Base-by-base conservation (phyloP, 306 rosid species). In the Coriaria nepalensis region DNA sequence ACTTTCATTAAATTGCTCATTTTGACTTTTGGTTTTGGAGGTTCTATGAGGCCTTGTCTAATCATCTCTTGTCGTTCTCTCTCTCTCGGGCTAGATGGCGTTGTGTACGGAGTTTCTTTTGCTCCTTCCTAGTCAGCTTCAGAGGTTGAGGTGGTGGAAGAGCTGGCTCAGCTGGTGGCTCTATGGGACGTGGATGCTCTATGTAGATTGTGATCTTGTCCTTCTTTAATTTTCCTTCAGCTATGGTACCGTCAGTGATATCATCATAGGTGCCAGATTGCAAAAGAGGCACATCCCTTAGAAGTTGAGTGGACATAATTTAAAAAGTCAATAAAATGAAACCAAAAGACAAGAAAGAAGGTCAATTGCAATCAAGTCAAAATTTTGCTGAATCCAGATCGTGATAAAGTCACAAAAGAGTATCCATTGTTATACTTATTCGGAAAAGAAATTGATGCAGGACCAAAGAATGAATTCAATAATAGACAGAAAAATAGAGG, bases 81-180 rank as follows among this genome's bases (percentile, higher is more conserved):
- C 82, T 88, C 95, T 68, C 83, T 81, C n/a, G n/a, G 4, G 83
- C 95, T 57, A 88, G 62, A 34, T 95, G 95, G 29, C 82, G 71
- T 58, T 88, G 97, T 36, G 97, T 88, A 4, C 97, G 79, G 40
- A 88, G 84, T 70, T 88, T 88, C 71, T 88, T 88, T 81, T 81
- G 97, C 52, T 88, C 97, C 57, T 81, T 83, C 79, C 81, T 81
- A 13, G 97, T 88, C 57, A 88, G 71, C 76, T 88, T 88, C 55
- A 88, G 74, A 2, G 97, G 97, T 66, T 88, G 95, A 59, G 95
- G 97, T n/a, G 97, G 97, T 15, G 97, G 97, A 29, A 90, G 95
- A 53, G 90, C 78, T 47, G 93, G 84, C 63, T 88, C 97, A 13
- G 68, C 81, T 46, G 97, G 97, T 33, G 97, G 97, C 52, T 88